These are phyloP conservation scores for Nepenthes mirabilis DNA, from an alignment of 148 eudicot species.

Conservation along the genomic window DNA sequence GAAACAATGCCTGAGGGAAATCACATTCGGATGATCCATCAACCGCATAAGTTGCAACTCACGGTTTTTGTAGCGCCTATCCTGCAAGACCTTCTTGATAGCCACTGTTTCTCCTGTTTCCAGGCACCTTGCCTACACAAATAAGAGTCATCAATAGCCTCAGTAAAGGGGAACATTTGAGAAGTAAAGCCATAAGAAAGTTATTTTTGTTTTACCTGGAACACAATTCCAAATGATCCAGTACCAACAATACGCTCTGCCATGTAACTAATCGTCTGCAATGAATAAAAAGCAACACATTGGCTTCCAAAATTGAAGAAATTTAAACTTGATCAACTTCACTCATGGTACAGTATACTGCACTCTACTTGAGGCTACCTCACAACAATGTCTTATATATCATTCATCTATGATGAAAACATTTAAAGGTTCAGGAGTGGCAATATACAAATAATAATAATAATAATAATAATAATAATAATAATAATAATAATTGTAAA, in stretches of 20 bases:
- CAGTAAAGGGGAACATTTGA: not conserved
- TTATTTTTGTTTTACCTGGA: slow-evolving; percentile 24
- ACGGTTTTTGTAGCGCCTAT: slow-evolving; percentile 58
- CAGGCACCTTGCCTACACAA: slow-evolving; percentile 48
- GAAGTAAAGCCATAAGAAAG: no score
- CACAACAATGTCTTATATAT: no score
- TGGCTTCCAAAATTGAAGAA: not conserved
- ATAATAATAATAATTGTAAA: not conserved
- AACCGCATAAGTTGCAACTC: slow-evolving; percentile 62
- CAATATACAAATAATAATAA: not conserved
- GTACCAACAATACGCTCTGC: slow-evolving; percentile 66
- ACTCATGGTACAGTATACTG: no score
- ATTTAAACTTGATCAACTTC: no score
- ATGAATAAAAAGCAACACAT: slow-evolving; percentile 1
- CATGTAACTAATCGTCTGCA: slow-evolving; percentile 62
- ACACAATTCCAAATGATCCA: slow-evolving; percentile 66
- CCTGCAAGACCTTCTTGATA: slow-evolving; percentile 63
- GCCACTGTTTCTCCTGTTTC: slow-evolving; percentile 67
- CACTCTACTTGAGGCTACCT: no score
- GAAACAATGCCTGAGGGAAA: slow-evolving; percentile 61
- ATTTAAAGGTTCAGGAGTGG: not conserved
- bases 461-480: no score
- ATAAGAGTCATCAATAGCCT: not conserved
- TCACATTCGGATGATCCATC: slow-evolving; percentile 58
- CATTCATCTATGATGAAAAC: not conserved